Evolutionary conservation across 306 rosid genomes (phyloP), one percentile per base, ranked within the genome.

Genomic region (Trichosanthes truncata): DNA sequence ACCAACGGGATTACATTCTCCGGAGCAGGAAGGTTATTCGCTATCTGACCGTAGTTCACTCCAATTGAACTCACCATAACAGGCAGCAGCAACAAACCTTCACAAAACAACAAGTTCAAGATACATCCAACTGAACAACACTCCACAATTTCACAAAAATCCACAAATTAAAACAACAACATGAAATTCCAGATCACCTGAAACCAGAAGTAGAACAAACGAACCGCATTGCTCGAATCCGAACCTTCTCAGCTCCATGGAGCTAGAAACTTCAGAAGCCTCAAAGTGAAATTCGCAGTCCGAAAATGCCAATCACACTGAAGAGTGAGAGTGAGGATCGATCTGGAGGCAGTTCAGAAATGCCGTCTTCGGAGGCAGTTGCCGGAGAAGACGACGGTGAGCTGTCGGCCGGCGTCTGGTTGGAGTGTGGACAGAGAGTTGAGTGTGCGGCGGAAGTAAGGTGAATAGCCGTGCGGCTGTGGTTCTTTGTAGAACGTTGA

Each of bases 41-140:
- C 98, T 17, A 96, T 93, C 84, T 93, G 99, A 17, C 99, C 98
- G 78, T 96, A 96, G 89, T 96, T 96, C 23, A 96, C 85, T 15
- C 99, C 98, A 43, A 93, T 79, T n/a, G 97, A 85, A 3, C 23
- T 71, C 0, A 80, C 92, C 87, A 52, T 77, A 68, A 21, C 83
- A 20, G 87, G 78, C 51, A 77, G 74, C 81, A 83, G 15, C 3
- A 83, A 20, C 3, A 83, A 21, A 17, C 80, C 90, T 88, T 35
- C 56, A 78, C 46, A 84, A 33, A 73, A 41, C 79, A 84, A 80
- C 51, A 77, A 77, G 51, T 51, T 51, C 51, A 35, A 55, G 2
- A 33, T 4, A 76, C 15, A 3, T 20, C 3, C 40, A 72, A 68
- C 51, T 40, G 31, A 18, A n/a, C 38, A 23, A 69, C 46, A n/a